A percentile compares a stretch with the other conserved stretches of the same genome.
These are phyloP conservation scores for Neurospora sp. DNA, from an alignment of 495 filamentous ascomycete genomes.

Conservation along the genomic window DNA sequence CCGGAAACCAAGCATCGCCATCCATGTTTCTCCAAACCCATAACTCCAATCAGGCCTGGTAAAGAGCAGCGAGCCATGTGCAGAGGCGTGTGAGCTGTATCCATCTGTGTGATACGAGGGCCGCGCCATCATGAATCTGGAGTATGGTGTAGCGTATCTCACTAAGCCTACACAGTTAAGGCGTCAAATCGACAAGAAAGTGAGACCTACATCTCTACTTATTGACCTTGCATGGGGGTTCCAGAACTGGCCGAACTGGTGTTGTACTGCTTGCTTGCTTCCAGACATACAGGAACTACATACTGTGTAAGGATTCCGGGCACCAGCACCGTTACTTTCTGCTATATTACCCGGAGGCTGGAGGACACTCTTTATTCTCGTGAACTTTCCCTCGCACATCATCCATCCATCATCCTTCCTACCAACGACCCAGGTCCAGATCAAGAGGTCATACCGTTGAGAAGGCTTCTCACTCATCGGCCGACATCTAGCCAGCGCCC, in stretches of 20 bases:
- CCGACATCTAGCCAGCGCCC: not conserved
- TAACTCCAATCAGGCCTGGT: slow-evolving; percentile 2
- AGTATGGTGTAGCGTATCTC: not conserved
- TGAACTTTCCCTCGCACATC: not conserved
- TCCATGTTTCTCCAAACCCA: not conserved
- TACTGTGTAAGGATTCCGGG: not conserved
- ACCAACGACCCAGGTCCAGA: not conserved
- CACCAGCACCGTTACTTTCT: not conserved
- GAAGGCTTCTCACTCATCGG: not conserved
- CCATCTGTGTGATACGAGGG: not conserved
- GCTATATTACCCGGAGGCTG: not conserved
- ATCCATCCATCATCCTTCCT: not conserved
- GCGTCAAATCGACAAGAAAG: not conserved
- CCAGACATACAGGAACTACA: not conserved
- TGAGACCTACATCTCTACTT: not conserved
- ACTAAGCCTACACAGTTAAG: not conserved
- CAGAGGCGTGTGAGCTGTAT: not conserved
- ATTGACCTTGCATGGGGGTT: not conserved
- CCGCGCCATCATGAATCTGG: not conserved
- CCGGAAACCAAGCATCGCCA: not conserved
- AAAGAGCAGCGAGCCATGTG: not conserved
- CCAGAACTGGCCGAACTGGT: not conserved
- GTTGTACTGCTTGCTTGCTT: not conserved
- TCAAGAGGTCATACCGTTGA: not conserved
- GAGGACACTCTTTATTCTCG: not conserved